Evolutionary conservation across 139 green algal species (phyloP).

Genomic region (Choricystis sp.): DNA sequence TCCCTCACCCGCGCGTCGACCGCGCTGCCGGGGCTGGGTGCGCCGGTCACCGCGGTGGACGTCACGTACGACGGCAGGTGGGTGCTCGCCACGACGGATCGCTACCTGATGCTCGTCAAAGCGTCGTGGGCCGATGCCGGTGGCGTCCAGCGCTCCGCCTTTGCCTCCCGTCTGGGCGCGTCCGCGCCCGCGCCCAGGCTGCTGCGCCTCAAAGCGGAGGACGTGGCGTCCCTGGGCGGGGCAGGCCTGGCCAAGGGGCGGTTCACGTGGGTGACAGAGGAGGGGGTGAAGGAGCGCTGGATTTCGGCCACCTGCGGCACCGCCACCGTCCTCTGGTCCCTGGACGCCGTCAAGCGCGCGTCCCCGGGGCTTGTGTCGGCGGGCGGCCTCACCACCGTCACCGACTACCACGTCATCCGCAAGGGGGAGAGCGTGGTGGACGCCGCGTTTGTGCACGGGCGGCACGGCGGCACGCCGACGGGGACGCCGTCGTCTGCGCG

Average conservation of each 20-base stretch:
- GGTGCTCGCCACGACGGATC: conserved; percentile 81
- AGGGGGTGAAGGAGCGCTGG: conserved; percentile 60
- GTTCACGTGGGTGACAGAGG: conserved; percentile 81
- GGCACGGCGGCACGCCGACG: neutral
- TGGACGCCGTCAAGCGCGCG: conserved; percentile 39
- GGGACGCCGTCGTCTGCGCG: too few relatives aligned
- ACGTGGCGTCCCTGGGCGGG: conserved; percentile 18
- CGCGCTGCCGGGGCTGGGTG: conserved; percentile 71
- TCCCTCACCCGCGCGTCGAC: conserved; percentile 65
- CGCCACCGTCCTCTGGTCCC: conserved; percentile 75
- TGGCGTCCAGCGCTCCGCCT: conserved; percentile 53
- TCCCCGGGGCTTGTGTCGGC: conserved; percentile 27
- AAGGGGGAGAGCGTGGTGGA: conserved; percentile 69
- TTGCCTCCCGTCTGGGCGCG: conserved; percentile 44
- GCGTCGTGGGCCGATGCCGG: conserved; percentile 52
- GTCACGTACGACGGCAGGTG: conserved; percentile 76
- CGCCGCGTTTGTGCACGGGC: conserved; percentile 34
- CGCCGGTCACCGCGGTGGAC: conserved; percentile 75
- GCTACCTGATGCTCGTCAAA: conserved; percentile 87
- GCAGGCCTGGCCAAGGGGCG: conserved; percentile 36
- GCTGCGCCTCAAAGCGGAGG: conserved; percentile 69
- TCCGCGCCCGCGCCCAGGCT: conserved; percentile 55
- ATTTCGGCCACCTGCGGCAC: conserved; percentile 60
- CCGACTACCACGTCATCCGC: conserved; percentile 58
- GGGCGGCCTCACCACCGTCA: conserved; percentile 61